A percentile compares a stretch with the other conserved stretches of the same genome.
These are phyloP conservation scores for Candida sonorensis DNA, from an alignment of 805 yeast species.

Conservation along the genomic window DNA sequence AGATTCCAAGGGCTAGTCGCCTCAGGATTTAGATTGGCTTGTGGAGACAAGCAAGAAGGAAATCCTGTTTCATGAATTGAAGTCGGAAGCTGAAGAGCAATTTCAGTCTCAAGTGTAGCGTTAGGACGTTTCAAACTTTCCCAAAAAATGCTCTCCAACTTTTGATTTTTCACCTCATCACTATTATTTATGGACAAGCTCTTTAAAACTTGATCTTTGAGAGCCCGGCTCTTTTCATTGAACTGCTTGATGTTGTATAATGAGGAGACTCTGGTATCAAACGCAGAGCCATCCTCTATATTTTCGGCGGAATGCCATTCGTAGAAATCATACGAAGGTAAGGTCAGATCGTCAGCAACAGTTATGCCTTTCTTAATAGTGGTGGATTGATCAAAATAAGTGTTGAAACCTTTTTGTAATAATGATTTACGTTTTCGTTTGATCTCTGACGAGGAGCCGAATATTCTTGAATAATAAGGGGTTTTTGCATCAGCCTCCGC, in stretches of 20 bases:
- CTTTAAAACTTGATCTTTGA: constrained; percentile 23
- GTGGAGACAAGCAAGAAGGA: constrained; percentile 13
- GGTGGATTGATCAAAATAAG: constrained; percentile 42
- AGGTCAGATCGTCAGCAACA: constrained; percentile 24
- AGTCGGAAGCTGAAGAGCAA: constrained; percentile 27
- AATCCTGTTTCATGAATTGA: constrained; percentile 35
- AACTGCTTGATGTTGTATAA: constrained; percentile 51
- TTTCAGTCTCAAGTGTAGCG: constrained; percentile 29
- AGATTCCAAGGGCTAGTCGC: constrained; percentile 47
- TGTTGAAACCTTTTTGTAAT: constrained; percentile 43
- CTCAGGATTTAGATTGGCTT: constrained; percentile 3
- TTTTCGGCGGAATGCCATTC: constrained; percentile 36
- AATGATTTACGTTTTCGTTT: constrained; percentile 40
- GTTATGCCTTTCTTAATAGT: constrained; percentile 36
- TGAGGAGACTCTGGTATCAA: constrained; percentile 38
- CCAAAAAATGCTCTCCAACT: constrained; percentile 40
- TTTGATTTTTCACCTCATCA: constrained; percentile 13
- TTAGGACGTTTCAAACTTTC: constrained; percentile 26
- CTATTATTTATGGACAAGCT: constrained; percentile 14
- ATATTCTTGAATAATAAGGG: constrained; percentile 33
- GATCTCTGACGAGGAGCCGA: constrained; percentile 40
- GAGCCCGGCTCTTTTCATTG: constrained; percentile 46
- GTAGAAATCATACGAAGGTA: constrained; percentile 35
- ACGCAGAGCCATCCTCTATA: constrained; percentile 32
- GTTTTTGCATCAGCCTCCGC: too few species aligned